These are phyloP conservation scores for Nakazawaea pomicola DNA, from an alignment of 805 yeast species.

Conservation along the genomic window DNA sequence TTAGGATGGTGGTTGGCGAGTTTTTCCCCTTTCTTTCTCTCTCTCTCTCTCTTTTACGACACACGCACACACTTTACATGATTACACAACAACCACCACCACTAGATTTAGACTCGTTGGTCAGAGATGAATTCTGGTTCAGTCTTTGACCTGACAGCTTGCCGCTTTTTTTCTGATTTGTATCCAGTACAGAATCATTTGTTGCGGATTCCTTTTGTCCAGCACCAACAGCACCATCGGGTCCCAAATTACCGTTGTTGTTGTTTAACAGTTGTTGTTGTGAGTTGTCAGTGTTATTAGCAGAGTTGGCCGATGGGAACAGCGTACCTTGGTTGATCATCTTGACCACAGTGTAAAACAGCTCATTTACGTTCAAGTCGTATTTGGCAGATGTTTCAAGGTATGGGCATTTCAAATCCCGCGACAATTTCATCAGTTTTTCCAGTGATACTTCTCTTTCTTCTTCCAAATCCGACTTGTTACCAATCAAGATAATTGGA, in stretches of 20 bases:
- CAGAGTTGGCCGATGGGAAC: too few species aligned
- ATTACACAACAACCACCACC: constrained; percentile 30
- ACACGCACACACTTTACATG: too few species aligned
- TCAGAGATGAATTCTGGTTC: background rate
- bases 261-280: constrained; percentile 20
- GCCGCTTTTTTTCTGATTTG: constrained; percentile 9
- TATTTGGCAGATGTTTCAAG: constrained; percentile 93
- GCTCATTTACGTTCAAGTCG: constrained; percentile 64
- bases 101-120: constrained; percentile 14
- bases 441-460: constrained; percentile 59
- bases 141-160: background rate
- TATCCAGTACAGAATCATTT: constrained; percentile 10
- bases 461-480: constrained; percentile 64
- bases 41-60: too few species aligned
- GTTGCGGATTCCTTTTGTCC: too few species aligned
- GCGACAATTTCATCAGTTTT: constrained; percentile 61
- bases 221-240: too few species aligned
- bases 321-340: constrained; percentile 25
- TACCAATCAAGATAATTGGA: constrained; percentile 76
- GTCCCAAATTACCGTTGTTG: too few species aligned
- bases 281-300: constrained; percentile 23
- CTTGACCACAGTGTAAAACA: constrained; percentile 30
- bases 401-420: constrained; percentile 63
- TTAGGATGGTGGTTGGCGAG: too few species aligned
- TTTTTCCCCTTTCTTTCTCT: too few species aligned